A percentile compares a stretch with the other conserved stretches of the same genome.
Evolutionary conservation across 345 rosid species (phyloP).

Genomic region (Erucastrum elatum): DNA sequence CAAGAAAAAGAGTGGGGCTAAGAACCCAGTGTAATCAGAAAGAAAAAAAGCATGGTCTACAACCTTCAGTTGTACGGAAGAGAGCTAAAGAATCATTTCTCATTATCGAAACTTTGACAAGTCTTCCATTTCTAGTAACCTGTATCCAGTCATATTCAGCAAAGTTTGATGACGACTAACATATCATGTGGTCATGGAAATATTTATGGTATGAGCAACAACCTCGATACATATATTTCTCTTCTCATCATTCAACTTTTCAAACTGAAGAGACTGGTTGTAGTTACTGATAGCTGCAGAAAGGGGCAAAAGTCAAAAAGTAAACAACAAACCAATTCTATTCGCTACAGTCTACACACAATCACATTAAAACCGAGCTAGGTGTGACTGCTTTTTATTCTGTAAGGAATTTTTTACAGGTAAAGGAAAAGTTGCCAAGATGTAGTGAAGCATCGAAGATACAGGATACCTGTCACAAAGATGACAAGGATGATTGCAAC

Average conservation of each 20-base stretch:
- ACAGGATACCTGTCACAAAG: conserved; percentile 3
- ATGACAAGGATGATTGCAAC: background rate
- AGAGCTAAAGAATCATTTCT: background rate
- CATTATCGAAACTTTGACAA: background rate
- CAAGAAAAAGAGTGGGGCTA: background rate
- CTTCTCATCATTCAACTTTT: background rate
- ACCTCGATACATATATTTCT: background rate
- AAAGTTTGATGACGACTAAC: background rate
- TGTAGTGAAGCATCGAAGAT: background rate
- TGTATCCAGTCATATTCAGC: background rate
- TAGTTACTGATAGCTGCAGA: background rate
- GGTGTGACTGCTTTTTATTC: background rate
- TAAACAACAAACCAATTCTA: background rate
- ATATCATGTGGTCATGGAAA: background rate
- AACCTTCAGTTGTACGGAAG: background rate
- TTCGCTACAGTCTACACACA: background rate
- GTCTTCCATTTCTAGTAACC: background rate
- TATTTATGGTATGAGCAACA: background rate
- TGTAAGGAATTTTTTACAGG: background rate
- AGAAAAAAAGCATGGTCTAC: background rate
- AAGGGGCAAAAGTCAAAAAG: background rate
- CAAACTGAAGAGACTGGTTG: conserved; percentile 6
- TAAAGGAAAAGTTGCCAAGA: background rate
- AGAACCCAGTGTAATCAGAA: background rate
- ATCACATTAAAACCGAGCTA: background rate